Percentiles rank a stretch among this genome's conserved stretches.
Evolutionary conservation across 176 grass and related monocot genomes (phyloP).

Genomic region (Calamus simplicifolius): DNA sequence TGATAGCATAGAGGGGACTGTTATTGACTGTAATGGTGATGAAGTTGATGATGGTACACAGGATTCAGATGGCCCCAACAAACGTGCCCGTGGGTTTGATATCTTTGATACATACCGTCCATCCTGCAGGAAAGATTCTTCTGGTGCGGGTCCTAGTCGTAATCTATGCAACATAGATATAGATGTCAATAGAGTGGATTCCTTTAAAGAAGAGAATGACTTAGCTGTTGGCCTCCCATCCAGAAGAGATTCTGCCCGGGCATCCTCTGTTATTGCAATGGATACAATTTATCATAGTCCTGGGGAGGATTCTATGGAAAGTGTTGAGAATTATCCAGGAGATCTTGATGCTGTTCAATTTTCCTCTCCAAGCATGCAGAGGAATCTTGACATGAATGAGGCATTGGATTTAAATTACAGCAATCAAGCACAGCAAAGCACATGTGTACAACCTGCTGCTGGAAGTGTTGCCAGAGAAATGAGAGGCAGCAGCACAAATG

Average conservation of each 20-base stretch:
- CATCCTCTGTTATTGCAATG: conserved; percentile 96
- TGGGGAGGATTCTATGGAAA: conserved; percentile 88
- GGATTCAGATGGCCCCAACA: conserved; percentile 64
- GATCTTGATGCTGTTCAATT: conserved; percentile 54
- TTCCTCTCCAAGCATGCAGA: conserved; percentile 62
- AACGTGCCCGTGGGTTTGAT: conserved; percentile 64
- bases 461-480: conserved; percentile 80
- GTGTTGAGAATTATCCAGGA: conserved; percentile 90
- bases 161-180: conserved; percentile 50
- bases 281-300: conserved; percentile 42
- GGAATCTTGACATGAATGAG: conserved; percentile 78
- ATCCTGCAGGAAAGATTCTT: conserved; percentile 41
- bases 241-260: conserved; percentile 61
- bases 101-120: conserved; percentile 52
- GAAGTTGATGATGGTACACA: conserved; percentile 86
- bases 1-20: conserved; percentile 90
- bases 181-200: conserved; percentile 40
- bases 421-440: conserved; percentile 93
- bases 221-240: conserved; percentile 33
- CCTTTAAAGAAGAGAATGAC: conserved; percentile 36
- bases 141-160: conserved; percentile 83
- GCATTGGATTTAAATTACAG: conserved; percentile 79
- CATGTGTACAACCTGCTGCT: conserved; percentile 62
- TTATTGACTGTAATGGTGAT: conserved; percentile 82
- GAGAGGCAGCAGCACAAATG: conserved; percentile 93